Evolutionary conservation across 441 rosid genomes (phyloP).

Genomic region (Jatropha podagrica): DNA sequence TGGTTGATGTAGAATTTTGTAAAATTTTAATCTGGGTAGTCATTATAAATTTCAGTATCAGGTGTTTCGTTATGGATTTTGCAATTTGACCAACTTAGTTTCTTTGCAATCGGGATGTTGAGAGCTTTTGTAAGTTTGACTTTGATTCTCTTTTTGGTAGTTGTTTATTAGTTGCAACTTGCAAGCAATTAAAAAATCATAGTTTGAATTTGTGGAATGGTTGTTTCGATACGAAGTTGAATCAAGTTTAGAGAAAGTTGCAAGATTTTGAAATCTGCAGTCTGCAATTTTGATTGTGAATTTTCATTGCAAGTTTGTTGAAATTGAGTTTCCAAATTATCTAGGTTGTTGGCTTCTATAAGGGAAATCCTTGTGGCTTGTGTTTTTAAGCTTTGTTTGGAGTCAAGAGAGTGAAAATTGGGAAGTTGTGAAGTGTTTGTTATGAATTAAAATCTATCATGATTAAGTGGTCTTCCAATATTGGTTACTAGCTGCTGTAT

Average conservation of each 20-base stretch:
- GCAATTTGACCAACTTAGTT: conserved; percentile 9
- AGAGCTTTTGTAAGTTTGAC: neutral
- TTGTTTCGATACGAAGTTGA: neutral
- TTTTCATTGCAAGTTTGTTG: neutral
- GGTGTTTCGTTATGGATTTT: neutral
- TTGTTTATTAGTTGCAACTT: neutral
- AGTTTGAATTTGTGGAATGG: neutral
- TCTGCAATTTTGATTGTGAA: neutral
- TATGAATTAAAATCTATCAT: neutral
- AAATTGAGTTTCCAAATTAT: neutral
- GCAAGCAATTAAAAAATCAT: too few species aligned
- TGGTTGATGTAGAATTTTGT: conserved; percentile 27
- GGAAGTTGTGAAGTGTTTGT: neutral
- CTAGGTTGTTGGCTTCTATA: neutral
- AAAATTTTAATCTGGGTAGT: conserved; percentile 11
- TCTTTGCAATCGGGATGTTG: neutral
- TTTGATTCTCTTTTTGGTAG: neutral
- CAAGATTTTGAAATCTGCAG: neutral
- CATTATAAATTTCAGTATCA: neutral
- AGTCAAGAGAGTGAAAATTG: neutral
- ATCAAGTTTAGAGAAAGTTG: neutral
- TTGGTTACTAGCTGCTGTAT: neutral
- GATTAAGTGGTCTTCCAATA: neutral
- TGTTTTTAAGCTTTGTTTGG: neutral
- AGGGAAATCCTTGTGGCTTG: neutral